phyloP scores from a whole-genome alignment of 768 basidiomycete species.

The Mycena maculata region DNA sequence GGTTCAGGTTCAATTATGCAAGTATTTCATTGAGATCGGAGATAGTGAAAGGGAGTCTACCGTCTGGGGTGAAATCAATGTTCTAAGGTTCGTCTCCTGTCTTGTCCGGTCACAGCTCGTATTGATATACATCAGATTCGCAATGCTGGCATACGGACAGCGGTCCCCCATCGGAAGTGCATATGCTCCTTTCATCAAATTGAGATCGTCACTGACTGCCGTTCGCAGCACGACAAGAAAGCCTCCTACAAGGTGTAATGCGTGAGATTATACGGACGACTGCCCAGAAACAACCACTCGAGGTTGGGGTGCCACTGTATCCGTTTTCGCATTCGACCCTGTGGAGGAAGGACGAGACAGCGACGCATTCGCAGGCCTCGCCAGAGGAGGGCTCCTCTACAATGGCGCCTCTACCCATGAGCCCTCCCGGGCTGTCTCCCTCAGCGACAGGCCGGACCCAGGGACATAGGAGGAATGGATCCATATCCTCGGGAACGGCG shows the following conservation, averaged over 20 bases:
- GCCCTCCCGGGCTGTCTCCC: conserved; percentile 27
- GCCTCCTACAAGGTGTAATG: conserved; percentile 85
- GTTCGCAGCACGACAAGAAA: conserved; percentile 80
- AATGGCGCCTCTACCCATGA: conserved; percentile 30
- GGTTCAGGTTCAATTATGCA: conserved; percentile 87
- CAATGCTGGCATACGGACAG: conserved; percentile 84
- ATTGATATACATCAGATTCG: conserved; percentile 62
- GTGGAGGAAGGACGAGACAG: conserved; percentile 64
- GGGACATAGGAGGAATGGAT: conserved; percentile 16
- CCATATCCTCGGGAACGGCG: conserved; percentile 20
- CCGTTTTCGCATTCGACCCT: conserved; percentile 80
- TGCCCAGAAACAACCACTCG: conserved; percentile 80
- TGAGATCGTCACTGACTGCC: conserved; percentile 20
- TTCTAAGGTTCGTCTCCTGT: conserved; percentile 66
- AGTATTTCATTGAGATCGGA: conserved; percentile 85
- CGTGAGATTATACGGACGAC: conserved; percentile 87
- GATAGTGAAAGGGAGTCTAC: conserved; percentile 79
- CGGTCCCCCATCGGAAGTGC: conserved; percentile 87
- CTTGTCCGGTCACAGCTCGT: conserved; percentile 1
- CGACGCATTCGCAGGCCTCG: conserved; percentile 47
- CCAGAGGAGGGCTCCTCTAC: conserved; percentile 27
- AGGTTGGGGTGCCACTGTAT: conserved; percentile 84
- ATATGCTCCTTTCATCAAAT: conserved; percentile 41
- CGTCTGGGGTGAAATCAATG: conserved; percentile 90
- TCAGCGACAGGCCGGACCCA: conserved; percentile 1